Evolutionary conservation across 2,329 filamentous ascomycete genomes (phyloP), one percentile per base, ranked within the genome.

Genomic region (Botrytis elliptica): DNA sequence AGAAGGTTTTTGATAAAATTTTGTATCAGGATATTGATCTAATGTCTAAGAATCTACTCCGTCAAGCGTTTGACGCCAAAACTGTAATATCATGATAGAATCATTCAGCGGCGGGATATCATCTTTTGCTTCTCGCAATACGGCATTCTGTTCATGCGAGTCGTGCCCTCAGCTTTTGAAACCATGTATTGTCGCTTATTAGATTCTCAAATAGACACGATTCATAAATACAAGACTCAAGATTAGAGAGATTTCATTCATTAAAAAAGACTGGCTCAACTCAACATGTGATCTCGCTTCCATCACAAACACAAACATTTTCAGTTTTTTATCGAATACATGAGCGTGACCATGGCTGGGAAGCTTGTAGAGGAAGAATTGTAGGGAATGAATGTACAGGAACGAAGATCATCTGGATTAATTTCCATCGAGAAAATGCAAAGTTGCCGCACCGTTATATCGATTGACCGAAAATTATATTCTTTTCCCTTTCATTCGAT

Each of bases 1-100:
- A 55, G 22, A 14, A n/a, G 1, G 2, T n/a, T n/a, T n/a, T n/a
- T 12, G 9, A 49, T 52, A 12, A 5, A n/a, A 6, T 52, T 52
- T 0, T 55, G n/a, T n/a, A n/a, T 55, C 25, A 1, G 12, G 12
- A n/a, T 6, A 6, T n/a, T 14, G 3, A 52, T n/a, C 4, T 14
- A 16, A 16, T 16, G 40, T 42, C 40, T 40, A 16, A 42, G 3
- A 42, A 42, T 42, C 40, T 42, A 0, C 14, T 16, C 4, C 40
- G 14, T 16, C 14, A 16, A 42, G 3, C 4, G 14, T 3, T n/a
- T 52, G 3, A 52, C 7, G 49, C 25, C 22, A 25, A 25, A 49
- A 25, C 9, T n/a, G 4, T n/a, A 6, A n/a, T 7, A 55, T n/a
- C 4, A 55, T n/a, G 25, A 52, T 52, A n/a, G 22, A n/a, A 3